phyloP scores from a whole-genome alignment of 2,329 filamentous ascomycete species.

The Monilinia vaccinii-corymbosi region DNA sequence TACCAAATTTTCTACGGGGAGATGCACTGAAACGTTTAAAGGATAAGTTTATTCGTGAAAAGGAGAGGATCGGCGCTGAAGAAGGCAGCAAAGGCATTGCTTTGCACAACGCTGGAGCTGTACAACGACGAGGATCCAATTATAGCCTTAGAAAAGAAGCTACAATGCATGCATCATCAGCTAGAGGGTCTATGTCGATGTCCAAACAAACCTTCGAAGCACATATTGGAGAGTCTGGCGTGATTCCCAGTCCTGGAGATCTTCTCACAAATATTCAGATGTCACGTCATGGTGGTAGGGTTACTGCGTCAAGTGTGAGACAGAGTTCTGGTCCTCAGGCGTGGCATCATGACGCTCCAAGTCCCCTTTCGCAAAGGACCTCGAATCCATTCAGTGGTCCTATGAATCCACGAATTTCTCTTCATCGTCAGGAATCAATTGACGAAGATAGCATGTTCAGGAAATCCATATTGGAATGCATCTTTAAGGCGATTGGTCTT shows the following conservation, averaged over 20 bases:
- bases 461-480: constrained; percentile 84
- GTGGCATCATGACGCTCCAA: constrained; percentile 27
- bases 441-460: constrained; percentile 87
- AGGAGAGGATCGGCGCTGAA: constrained; percentile 70
- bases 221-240: constrained; percentile 23
- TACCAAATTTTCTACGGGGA: constrained; percentile 84
- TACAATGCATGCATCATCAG: constrained; percentile 50
- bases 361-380: constrained; percentile 35
- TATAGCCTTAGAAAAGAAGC: constrained; percentile 72
- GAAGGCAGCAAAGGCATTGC: constrained; percentile 90
- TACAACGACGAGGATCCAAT: constrained; percentile 61
- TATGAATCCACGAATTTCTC: constrained; percentile 37
- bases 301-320: constrained; percentile 16
- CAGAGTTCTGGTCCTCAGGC: constrained; percentile 21
- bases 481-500: constrained; percentile 88
- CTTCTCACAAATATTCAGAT: constrained; percentile 69
- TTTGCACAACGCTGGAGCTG: constrained; percentile 67
- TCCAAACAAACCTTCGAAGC: constrained; percentile 27
- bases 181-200: constrained; percentile 15
- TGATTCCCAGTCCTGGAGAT: constrained; percentile 62
- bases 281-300: constrained; percentile 49
- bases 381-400: constrained; percentile 50
- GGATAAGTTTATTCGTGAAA: constrained; percentile 82
- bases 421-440: constrained; percentile 68
- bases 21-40: constrained; percentile 76